Percentiles rank a stretch among this genome's conserved stretches.
Conservation (phyloP, 805 yeast species). For the Cyberlindnera maritima region DNA sequence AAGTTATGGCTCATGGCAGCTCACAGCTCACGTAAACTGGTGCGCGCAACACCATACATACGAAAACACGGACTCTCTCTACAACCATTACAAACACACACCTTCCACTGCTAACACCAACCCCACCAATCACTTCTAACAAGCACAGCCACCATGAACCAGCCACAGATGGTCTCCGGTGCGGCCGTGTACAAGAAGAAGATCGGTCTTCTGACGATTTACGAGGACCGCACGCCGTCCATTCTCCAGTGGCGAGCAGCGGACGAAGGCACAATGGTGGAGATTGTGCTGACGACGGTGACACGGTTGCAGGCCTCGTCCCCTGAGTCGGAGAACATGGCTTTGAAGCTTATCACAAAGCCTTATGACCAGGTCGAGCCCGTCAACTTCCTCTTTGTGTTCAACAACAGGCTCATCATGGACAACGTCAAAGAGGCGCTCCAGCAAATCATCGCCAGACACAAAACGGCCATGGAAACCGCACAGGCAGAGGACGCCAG, state of each 20-base stretch:
- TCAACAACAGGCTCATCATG: slow-evolving; percentile 73
- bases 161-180: slow-evolving; percentile 39
- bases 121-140: no score
- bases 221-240: slow-evolving; percentile 57
- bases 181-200: slow-evolving; percentile 54
- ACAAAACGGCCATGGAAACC: slow-evolving; percentile 37
- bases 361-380: slow-evolving; percentile 33
- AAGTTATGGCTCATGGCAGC: no score
- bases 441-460: slow-evolving; percentile 67
- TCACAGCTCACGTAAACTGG: neutral
- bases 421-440: slow-evolving; percentile 65
- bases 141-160: neutral
- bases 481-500: slow-evolving; percentile 20
- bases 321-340: slow-evolving; percentile 62
- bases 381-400: slow-evolving; percentile 46
- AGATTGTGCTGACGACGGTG: slow-evolving; percentile 40
- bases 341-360: slow-evolving; percentile 53
- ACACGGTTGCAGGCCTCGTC: slow-evolving; percentile 66
- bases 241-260: slow-evolving; percentile 57
- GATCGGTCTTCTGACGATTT: slow-evolving; percentile 53
- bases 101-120: no score
- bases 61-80: no score
- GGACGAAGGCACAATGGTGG: slow-evolving; percentile 41
- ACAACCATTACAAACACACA: no score
- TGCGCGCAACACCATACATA: neutral